Evolutionary conservation across 2,329 filamentous ascomycete genomes (phyloP).

Genomic region (Arthrobotrys megalospora): DNA sequence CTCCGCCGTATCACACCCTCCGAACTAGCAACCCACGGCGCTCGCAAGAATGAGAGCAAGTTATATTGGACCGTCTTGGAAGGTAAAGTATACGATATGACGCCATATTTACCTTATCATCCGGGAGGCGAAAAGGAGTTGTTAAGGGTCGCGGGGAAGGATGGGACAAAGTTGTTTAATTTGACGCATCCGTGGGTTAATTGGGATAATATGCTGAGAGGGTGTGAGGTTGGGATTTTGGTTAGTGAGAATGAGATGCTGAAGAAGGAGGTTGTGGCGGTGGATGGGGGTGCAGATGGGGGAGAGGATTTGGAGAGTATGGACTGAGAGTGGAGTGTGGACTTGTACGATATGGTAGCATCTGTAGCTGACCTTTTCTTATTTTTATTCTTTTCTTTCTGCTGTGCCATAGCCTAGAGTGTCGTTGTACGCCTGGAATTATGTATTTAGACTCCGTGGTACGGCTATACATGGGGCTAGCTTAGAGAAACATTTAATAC

Average conservation of each 20-base stretch:
- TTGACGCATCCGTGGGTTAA: slow-evolving; percentile 81
- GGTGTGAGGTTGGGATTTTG: slow-evolving; percentile 76
- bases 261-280: slow-evolving; percentile 3
- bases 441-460: too few species aligned
- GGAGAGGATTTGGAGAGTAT: slow-evolving; percentile 51
- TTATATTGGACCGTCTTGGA: slow-evolving; percentile 84
- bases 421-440: too few species aligned
- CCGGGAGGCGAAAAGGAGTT: slow-evolving; percentile 87
- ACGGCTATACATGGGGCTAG: too few species aligned
- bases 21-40: slow-evolving; percentile 82
- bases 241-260: slow-evolving; percentile 72
- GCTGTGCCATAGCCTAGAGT: too few species aligned
- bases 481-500: too few species aligned
- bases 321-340: slow-evolving; percentile 16
- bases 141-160: slow-evolving; percentile 74
- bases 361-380: too few species aligned
- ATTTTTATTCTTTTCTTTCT: too few species aligned
- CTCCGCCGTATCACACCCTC: slow-evolving; percentile 79
- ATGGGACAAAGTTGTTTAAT: slow-evolving; percentile 76
- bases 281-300: neutral
- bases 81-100: slow-evolving; percentile 94
- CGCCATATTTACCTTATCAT: slow-evolving; percentile 89
- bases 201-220: slow-evolving; percentile 78
- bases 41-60: slow-evolving; percentile 82
- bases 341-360: slow-evolving; percentile 1